Conservation (phyloP, 805 yeast genomes). For the Candida schatavii region DNA sequence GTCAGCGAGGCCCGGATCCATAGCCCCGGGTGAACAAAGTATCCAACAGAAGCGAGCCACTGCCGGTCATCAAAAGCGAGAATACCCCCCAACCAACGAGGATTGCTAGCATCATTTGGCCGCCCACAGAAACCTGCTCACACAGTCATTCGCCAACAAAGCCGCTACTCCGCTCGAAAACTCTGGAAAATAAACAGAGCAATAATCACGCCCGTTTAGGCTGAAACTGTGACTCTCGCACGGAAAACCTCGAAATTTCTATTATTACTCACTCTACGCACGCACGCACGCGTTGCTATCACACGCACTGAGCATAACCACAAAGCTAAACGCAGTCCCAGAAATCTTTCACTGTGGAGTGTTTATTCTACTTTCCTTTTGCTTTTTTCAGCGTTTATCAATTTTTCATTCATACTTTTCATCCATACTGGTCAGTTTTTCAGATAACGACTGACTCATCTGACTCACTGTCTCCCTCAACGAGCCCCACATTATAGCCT, state of each 20-base stretch:
- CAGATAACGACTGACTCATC: not conserved
- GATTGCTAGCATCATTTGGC: no score
- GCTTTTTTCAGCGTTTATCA: not conserved
- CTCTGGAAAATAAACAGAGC: not conserved
- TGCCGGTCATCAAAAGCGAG: not conserved
- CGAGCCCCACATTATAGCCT: no score
- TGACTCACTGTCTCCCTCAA: no score
- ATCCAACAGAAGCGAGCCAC: not conserved
- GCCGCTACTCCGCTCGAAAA: no score
- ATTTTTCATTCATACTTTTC: not conserved
- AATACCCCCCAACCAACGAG: not conserved
- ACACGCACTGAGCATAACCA: not conserved
- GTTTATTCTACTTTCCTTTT: not conserved
- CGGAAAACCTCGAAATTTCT: not conserved
- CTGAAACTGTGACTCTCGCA: not conserved
- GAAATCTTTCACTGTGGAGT: not conserved
- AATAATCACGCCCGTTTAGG: not conserved
- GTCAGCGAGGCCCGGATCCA: not conserved
- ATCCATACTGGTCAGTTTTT: not conserved
- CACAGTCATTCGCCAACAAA: not conserved
- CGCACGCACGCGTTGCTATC: conserved; percentile 2
- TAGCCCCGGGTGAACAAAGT: no score
- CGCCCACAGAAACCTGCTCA: not conserved
- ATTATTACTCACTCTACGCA: not conserved
- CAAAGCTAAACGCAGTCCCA: not conserved